phyloP scores from a whole-genome alignment of 257 asterid genomes.

The Cynanchum wilfordii region DNA sequence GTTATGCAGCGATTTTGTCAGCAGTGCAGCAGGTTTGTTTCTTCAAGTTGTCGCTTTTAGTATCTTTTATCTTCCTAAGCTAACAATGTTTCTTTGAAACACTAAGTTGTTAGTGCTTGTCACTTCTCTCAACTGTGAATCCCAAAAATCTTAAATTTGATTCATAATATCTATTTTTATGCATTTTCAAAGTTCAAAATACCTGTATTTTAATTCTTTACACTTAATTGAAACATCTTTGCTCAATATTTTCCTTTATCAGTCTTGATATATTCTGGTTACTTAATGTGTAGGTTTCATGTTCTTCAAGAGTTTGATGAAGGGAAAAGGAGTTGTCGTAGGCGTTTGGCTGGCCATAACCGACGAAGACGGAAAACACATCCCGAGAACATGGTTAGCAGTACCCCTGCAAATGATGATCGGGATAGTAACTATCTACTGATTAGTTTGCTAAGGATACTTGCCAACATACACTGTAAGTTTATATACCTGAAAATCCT shows the following conservation, averaged over 20 bases:
- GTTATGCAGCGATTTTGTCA: slow-evolving; percentile 91
- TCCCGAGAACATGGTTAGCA: slow-evolving; percentile 58
- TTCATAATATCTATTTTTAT: not conserved
- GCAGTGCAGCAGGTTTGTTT: slow-evolving; percentile 86
- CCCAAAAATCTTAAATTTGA: not conserved
- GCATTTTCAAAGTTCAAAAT: not conserved
- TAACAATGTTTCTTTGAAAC: not conserved
- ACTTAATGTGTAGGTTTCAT: slow-evolving; percentile 61
- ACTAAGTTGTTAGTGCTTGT: not conserved
- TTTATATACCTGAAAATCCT: slow-evolving; percentile 4
- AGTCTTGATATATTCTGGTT: slow-evolving; percentile 2
- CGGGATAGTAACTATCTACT: slow-evolving; percentile 61
- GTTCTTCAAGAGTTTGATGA: slow-evolving; percentile 88
- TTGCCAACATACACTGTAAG: slow-evolving; percentile 78
- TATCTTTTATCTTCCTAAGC: not conserved
- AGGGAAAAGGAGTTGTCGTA: slow-evolving; percentile 90
- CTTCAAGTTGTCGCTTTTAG: not conserved
- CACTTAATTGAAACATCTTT: not conserved
- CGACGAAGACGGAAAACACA: slow-evolving; percentile 82
- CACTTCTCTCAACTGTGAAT: not conserved
- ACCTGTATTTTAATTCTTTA: not conserved
- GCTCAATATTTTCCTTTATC: not conserved
- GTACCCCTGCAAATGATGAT: slow-evolving; percentile 48
- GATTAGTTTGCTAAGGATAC: slow-evolving; percentile 79
- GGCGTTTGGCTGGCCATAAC: slow-evolving; percentile 93